phyloP scores from a whole-genome alignment of 768 basidiomycete genomes.

The Tephrocybe sp. region DNA sequence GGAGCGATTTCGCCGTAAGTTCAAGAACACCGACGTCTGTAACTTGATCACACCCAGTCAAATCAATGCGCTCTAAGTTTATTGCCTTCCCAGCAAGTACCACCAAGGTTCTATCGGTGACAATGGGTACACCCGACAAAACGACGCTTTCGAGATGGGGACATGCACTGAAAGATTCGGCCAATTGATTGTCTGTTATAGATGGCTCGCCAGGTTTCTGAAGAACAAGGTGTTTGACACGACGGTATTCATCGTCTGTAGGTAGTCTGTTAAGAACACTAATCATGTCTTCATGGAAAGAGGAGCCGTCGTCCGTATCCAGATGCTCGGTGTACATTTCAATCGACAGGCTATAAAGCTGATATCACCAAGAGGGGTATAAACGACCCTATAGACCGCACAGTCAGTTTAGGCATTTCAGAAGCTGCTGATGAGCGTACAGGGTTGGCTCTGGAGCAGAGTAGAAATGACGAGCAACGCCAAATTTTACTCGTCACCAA shows the following conservation, averaged over 20 bases:
- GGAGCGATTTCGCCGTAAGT: constrained; percentile 64
- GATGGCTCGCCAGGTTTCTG: constrained; percentile 35
- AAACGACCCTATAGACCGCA: constrained; percentile 9
- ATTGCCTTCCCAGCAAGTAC: constrained; percentile 61
- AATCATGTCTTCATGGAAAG: constrained; percentile 59
- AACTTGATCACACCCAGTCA: constrained; percentile 72
- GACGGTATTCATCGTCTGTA: constrained; percentile 53
- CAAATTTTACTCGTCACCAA: not conserved
- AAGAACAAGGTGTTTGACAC: constrained; percentile 61
- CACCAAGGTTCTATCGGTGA: constrained; percentile 69
- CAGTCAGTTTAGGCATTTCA: not conserved
- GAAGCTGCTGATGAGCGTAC: constrained; percentile 9
- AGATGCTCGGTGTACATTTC: constrained; percentile 24
- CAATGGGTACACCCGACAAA: constrained; percentile 65
- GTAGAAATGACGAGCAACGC: not conserved
- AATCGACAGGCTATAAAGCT: constrained; percentile 5
- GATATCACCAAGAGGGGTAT: constrained; percentile 15
- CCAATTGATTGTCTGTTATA: constrained; percentile 63
- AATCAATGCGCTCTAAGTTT: constrained; percentile 72
- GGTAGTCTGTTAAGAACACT: constrained; percentile 62
- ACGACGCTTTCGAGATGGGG: constrained; percentile 68
- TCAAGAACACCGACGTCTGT: constrained; percentile 79
- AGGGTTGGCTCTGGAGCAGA: not conserved
- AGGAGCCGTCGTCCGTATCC: constrained; percentile 29
- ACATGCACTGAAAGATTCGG: constrained; percentile 53